These are phyloP conservation scores for Capsella bursapastoris DNA, from an alignment of 345 rosid genomes.

Conservation along the genomic window DNA sequence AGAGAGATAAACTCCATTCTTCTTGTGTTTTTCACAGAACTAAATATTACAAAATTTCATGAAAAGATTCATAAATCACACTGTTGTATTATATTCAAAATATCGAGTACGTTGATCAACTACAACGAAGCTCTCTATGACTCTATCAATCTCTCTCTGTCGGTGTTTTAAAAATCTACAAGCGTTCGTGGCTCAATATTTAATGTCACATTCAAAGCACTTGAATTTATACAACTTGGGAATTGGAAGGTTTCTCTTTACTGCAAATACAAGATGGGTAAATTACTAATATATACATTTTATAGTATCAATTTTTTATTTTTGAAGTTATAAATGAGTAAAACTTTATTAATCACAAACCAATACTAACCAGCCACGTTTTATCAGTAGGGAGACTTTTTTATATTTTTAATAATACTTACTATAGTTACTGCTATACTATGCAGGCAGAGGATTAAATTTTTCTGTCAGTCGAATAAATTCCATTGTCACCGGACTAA, in stretches of 20 bases:
- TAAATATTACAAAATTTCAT: not conserved
- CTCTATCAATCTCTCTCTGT: conserved; percentile 35
- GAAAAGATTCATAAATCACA: not conserved
- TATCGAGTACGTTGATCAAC: not conserved
- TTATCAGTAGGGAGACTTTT: not conserved
- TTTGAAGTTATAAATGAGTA: conserved; percentile 22
- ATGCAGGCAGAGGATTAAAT: conserved; percentile 30
- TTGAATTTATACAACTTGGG: conserved; percentile 43
- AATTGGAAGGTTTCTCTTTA: conserved; percentile 39
- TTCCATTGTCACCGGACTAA: conserved; percentile 43
- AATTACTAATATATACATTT: conserved; percentile 18
- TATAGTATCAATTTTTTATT: not conserved
- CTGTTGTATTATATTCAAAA: not conserved
- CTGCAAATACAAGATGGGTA: conserved; percentile 43
- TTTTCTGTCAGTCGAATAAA: conserved; percentile 47
- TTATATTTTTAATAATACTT: not conserved
- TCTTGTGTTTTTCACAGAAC: not conserved
- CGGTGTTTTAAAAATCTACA: conserved; percentile 32
- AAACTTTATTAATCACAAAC: not conserved
- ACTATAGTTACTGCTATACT: not conserved
- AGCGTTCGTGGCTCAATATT: conserved; percentile 34
- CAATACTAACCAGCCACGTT: conserved; percentile 31
- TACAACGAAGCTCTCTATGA: conserved; percentile 17
- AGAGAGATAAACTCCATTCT: not conserved
- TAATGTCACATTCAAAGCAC: conserved; percentile 44